A percentile compares a stretch with the other conserved stretches of the same genome.
Evolutionary conservation across 2,329 filamentous ascomycete genomes (phyloP).

Genomic region (Mycocentrospora acerina): DNA sequence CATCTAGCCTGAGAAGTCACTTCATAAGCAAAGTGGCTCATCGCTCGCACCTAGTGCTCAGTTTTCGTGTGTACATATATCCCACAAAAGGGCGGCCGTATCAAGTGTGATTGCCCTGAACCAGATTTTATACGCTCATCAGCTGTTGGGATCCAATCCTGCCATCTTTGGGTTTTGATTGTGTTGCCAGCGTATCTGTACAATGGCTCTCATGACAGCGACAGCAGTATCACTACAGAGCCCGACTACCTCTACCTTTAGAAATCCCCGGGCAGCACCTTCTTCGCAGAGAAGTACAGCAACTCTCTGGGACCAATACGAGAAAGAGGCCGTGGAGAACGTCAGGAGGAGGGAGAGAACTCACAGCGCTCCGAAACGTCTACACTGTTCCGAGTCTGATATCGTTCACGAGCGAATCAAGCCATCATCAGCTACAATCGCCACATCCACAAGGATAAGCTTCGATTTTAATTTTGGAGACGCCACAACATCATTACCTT

Average conservation of each 20-base stretch:
- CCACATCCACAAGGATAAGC: slow-evolving; percentile 16
- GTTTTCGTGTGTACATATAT: slow-evolving; percentile 35
- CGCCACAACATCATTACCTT: slow-evolving; percentile 6
- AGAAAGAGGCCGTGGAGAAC: slow-evolving; percentile 34
- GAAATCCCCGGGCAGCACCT: slow-evolving; percentile 28
- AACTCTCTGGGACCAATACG: slow-evolving; percentile 39
- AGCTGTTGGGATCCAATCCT: slow-evolving; percentile 9
- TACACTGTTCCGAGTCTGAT: slow-evolving; percentile 23
- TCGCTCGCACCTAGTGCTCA: slow-evolving; percentile 27
- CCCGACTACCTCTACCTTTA: slow-evolving; percentile 25
- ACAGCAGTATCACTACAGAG: slow-evolving; percentile 24
- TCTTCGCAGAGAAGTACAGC: slow-evolving; percentile 31
- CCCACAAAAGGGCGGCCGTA: too few species aligned
- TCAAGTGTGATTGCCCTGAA: too few species aligned
- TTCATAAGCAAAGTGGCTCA: slow-evolving; percentile 40
- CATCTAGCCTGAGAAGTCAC: slow-evolving; percentile 15
- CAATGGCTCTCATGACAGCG: slow-evolving; percentile 16
- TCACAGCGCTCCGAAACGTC: slow-evolving; percentile 13
- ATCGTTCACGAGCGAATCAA: slow-evolving; percentile 18
- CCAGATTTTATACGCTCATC: slow-evolving; percentile 18
- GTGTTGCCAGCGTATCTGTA: not conserved
- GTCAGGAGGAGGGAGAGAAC: slow-evolving; percentile 29
- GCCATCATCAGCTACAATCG: slow-evolving; percentile 3
- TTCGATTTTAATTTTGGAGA: slow-evolving; percentile 30
- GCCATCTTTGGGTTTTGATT: slow-evolving; percentile 7